Base-by-base conservation (phyloP, 805 yeast genomes). In the Cyberlindnera saturnus region DNA sequence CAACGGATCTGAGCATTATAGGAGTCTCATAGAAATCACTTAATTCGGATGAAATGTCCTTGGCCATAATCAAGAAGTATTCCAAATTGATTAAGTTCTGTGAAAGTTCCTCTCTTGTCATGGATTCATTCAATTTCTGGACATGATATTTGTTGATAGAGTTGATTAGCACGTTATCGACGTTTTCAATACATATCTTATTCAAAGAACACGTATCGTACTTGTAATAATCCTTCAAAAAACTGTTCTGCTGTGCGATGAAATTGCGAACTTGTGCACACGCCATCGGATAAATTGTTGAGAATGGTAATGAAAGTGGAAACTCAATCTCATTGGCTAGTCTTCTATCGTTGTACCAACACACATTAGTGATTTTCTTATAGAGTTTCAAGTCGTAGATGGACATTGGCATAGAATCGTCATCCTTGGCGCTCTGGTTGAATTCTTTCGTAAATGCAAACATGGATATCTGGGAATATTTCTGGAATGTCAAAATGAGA, bases 71-170 rank as follows among this genome's bases (percentile, higher is more conserved):
- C 34, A 86, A 73, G 61, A 90, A 91, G 60, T 86, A 87, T 59
- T 91, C 96, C 55, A 91, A 67, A 60, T 93, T 89, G 45, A 93
- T 83, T 51, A 86, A 71, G 51, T 87, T 86, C 66, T 93, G 98
- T 0, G 96, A 83, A 23, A 88, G 75, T 51, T 88, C 90, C 62
- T 91, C 98, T 57, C 95, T 86, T 48, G 89, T 85, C 11, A 82
- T 77, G 2, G 89, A 74, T 6, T 44, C 52, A 51, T 78, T 74
- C 39, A 84, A 73, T 47, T 80, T 79, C 13, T 73, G 71, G 44
- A 76, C 72, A 38, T 86, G 76, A 46, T 81, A 77, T 34, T 70
- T 70, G 52, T 87, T 75, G 1, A 91, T 84, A 2, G 86, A 77
- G 36, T 76, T 74, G 16, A 76, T 73, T 48, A 90, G 69, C n/a